Evolutionary conservation across 345 rosid species (phyloP).

Genomic region (Streptanthus diversifolius): DNA sequence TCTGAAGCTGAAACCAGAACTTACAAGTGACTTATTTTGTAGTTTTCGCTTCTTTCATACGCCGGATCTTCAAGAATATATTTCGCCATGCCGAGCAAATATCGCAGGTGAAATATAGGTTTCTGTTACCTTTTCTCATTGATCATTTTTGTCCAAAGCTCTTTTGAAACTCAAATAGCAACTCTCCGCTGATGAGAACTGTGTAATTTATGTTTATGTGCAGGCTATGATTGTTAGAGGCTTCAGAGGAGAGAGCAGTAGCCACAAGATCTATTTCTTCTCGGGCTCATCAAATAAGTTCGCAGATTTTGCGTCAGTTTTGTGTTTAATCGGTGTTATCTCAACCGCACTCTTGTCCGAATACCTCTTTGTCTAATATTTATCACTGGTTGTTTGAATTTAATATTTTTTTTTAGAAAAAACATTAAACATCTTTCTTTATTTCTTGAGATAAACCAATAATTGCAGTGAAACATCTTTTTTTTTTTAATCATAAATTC

Average conservation of each 20-base stretch:
- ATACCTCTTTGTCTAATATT: constrained; percentile 43
- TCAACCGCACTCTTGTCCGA: constrained; percentile 68
- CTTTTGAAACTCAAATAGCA: background rate
- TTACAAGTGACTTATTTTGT: constrained; percentile 27
- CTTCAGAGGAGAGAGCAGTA: constrained; percentile 73
- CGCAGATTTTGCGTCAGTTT: constrained; percentile 56
- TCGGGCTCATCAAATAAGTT: constrained; percentile 48
- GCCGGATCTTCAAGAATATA: constrained; percentile 85
- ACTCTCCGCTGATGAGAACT: background rate
- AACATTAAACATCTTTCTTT: background rate
- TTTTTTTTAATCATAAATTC: too few species aligned
- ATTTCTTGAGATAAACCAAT: background rate
- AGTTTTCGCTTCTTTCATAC: constrained; percentile 81
- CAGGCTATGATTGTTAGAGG: constrained; percentile 99
- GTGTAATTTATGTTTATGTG: background rate
- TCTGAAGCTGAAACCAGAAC: background rate
- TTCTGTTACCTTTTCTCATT: background rate
- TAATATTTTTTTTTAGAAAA: background rate
- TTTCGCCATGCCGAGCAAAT: constrained; percentile 92
- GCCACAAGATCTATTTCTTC: constrained; percentile 63
- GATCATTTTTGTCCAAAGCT: background rate
- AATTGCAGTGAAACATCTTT: background rate
- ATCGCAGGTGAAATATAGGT: constrained; percentile 59
- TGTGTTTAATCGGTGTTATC: constrained; percentile 60
- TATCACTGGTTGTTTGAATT: background rate